These are phyloP conservation scores for Rhizodiscina lignyota DNA, from an alignment of 495 filamentous ascomycete genomes.

Conservation along the genomic window DNA sequence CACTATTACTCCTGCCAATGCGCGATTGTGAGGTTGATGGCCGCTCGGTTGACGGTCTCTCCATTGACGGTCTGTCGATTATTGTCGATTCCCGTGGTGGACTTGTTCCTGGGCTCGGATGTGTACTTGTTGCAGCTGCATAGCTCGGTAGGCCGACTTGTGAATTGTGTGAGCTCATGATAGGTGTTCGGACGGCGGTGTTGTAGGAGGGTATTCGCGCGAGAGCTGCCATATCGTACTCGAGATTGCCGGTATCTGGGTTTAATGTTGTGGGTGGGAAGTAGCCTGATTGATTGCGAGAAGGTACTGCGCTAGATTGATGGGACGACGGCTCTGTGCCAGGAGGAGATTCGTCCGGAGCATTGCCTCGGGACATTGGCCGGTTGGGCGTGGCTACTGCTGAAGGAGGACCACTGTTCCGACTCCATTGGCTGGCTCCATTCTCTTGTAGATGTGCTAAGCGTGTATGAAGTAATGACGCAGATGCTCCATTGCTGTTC, in stretches of 20 bases:
- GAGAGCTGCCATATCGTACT: conserved; percentile 18
- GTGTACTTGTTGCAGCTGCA: too few species aligned
- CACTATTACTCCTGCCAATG: too few species aligned
- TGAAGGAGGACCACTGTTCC: too few species aligned
- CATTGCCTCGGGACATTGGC: background rate
- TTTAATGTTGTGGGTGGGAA: conserved; percentile 2
- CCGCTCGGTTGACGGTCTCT: too few species aligned
- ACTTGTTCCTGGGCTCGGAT: too few species aligned
- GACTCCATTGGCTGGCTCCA: too few species aligned
- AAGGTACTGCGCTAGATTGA: conserved; percentile 2
- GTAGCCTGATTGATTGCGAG: conserved; percentile 4
- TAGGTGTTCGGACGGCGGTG: conserved; percentile 20
- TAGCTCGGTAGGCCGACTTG: too few species aligned
- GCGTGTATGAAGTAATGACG: conserved; percentile 17
- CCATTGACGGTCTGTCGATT: too few species aligned
- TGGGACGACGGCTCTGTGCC: conserved; percentile 9
- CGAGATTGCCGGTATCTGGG: conserved; percentile 6
- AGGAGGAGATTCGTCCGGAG: conserved; percentile 4
- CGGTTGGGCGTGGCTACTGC: conserved; percentile 6
- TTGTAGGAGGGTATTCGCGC: conserved; percentile 23
- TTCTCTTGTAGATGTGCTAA: conserved; percentile 18
- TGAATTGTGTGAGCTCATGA: too few species aligned
- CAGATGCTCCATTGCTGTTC: conserved; percentile 14
- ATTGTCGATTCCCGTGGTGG: too few species aligned
- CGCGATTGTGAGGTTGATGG: too few species aligned